Base-by-base conservation (phyloP, 148 eudicot species). In the Polygonum maritimum region DNA sequence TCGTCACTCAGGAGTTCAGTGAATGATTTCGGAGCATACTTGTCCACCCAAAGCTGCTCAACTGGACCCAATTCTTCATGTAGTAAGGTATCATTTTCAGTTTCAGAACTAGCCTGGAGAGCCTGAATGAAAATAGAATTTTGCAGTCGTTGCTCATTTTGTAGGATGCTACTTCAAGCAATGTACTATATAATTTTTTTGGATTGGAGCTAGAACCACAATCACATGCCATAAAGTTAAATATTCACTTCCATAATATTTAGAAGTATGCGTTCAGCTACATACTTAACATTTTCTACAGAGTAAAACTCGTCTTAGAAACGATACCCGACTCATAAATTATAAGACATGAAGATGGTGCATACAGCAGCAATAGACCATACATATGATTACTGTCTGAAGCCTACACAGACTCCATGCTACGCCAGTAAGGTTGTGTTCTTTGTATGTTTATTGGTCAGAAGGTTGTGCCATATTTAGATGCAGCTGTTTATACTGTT, bases 1-100 rank as follows among this genome's bases (percentile, higher is more conserved):
- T 95, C 99, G 49, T 89, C 97, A 78, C 99, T 95, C 72, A 95
- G 97, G 81, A 95, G 99, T 83, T 95, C 99, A 70, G 89, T 90
- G 81, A 95, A 95, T 62, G 96, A 89, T 83, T 82, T 89, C 69
- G 99, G 97, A 83, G 97, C 84, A 86, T 95, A 95, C 80, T 92
- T 94, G 78, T 94, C 90, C 49, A 94, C 98, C 98, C 98, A 94
- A 82, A 95, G 99, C 74, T 83, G 78, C 74, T 90, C 94, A 76
- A 78, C 87, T 62, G 78, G 77, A 71, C 82, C 87, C 49, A 90
- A 82, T 74, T 84, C 79, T 81, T 85, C 85, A 63, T 84, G 78
- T 76, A 79, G 71, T 51, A 57, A 58, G 73, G 75, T 52, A 38
- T 77, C 81, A 75, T 51, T 74, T 52, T 82, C 82, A 72, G 78